Base-by-base conservation (phyloP, 1,284 basidiomycete species). In the Fomitopsis schrenkii region DNA sequence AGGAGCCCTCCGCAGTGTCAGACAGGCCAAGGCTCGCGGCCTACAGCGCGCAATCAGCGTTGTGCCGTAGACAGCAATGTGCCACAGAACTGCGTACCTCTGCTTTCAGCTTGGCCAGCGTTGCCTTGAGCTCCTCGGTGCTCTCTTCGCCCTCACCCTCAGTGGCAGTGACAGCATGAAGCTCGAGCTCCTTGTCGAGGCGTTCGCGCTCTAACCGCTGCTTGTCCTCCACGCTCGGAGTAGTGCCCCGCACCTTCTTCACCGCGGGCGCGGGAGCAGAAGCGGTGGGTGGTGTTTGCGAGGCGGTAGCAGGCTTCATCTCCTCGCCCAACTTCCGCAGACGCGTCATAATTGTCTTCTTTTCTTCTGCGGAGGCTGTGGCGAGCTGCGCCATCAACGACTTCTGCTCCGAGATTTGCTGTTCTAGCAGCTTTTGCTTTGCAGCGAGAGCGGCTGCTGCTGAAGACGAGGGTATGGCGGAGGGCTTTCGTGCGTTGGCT, bases 331-430 rank as follows among this genome's bases (percentile, higher is more conserved):
- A 76, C 72, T 90, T 91, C 67, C 91, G 86, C 61, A 97, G 75
- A 64, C 89, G 83, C 5, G 80, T 79, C 84, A 96, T 89, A 60
- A 95, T 88, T 45, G 79, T 78, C 72, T 94, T 88, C 80, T 94
- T 97, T 75, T 94, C 92, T 44, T 87, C 83, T 0, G 82, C 72
- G 17, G 87, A 81, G 7, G 88, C 86, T 22, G 83, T 83, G 26
- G 78, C 76, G 14, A 95, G 78, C 50, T 87, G 85, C 26, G 83
- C 84, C 84, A 97, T 90, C 55, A 97, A 79, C 6, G 86, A 80
- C 76, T 97, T 97, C 75, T 97, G 95, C 77, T 97, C 94, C 0
- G 89, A 84, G 65, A 97, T 93, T 71, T 93, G 88, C 67, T 90
- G 84, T 67, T 97, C 93, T 26, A 95, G 79, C 55, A 88, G 79